Evolutionary conservation across 768 basidiomycete species (phyloP).

Genomic region (Hypholoma fasciculare): DNA sequence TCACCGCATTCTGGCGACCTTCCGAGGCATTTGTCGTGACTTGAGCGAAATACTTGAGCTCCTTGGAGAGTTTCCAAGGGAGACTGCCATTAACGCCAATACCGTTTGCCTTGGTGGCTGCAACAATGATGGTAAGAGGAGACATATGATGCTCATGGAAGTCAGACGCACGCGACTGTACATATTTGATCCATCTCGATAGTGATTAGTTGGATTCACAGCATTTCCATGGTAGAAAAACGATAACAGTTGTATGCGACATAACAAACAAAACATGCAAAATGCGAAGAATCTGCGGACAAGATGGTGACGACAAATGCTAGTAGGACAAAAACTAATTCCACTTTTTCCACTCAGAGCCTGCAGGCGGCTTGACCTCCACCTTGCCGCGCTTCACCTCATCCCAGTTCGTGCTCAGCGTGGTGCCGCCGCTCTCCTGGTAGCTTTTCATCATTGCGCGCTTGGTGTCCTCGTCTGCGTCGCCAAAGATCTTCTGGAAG

Average conservation of each 20-base stretch:
- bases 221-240: conserved; percentile 8
- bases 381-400: conserved; percentile 74
- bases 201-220: background rate
- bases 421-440: conserved; percentile 92
- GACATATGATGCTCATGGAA: conserved; percentile 51
- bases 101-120: conserved; percentile 83
- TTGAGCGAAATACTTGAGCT: conserved; percentile 91
- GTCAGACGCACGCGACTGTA: background rate
- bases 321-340: conserved; percentile 25
- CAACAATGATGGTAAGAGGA: conserved; percentile 88
- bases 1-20: conserved; percentile 65
- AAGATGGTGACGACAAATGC: background rate
- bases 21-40: conserved; percentile 65
- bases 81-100: conserved; percentile 78
- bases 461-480: conserved; percentile 89
- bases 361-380: conserved; percentile 80
- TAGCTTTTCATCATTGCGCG: conserved; percentile 99
- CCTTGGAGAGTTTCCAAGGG: conserved; percentile 87
- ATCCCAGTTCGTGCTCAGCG: conserved; percentile 94
- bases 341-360: conserved; percentile 86
- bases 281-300: background rate
- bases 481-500: conserved; percentile 89
- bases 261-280: conserved; percentile 10
- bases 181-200: too few relatives aligned
- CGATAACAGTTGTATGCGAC: conserved; percentile 7